Evolutionary conservation across 2,329 filamentous ascomycete species (phyloP).

Genomic region (Aspergillus pseudoterreus): DNA sequence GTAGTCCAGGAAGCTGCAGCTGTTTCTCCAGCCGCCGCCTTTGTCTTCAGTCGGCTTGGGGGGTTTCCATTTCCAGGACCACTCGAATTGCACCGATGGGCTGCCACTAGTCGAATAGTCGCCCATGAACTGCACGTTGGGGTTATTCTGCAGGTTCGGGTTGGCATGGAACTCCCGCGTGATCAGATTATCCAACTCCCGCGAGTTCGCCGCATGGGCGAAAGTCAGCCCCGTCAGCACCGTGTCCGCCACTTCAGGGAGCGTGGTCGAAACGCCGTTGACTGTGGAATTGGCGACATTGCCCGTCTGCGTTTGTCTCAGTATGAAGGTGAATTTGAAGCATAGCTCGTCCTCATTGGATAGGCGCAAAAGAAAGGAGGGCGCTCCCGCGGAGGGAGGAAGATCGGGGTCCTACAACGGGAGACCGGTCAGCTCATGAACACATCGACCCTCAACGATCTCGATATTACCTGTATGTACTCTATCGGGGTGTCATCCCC

Average conservation of each 20-base stretch:
- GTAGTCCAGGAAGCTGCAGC: slow-evolving; percentile 96
- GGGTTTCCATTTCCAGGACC: slow-evolving; percentile 96
- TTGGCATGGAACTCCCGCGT: slow-evolving; percentile 96
- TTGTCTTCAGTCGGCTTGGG: slow-evolving; percentile 77
- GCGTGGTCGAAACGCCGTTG: slow-evolving; percentile 49
- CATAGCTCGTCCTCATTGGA: slow-evolving; percentile 86
- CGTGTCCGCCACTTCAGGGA: slow-evolving; percentile 60
- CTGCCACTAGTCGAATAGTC: slow-evolving; percentile 83
- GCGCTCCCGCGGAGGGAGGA: slow-evolving; percentile 42
- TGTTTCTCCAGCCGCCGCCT: slow-evolving; percentile 90
- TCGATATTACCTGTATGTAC: slow-evolving; percentile 73
- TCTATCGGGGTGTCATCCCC: slow-evolving; percentile 77
- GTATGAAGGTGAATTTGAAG: slow-evolving; percentile 88
- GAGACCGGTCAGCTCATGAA: background rate
- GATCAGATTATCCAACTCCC: slow-evolving; percentile 88
- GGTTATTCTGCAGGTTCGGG: slow-evolving; percentile 94
- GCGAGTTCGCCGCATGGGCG: slow-evolving; percentile 78
- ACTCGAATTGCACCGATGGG: slow-evolving; percentile 81
- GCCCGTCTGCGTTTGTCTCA: slow-evolving; percentile 54
- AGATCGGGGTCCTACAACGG: slow-evolving; percentile 69
- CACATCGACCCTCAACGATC: background rate
- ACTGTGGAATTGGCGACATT: slow-evolving; percentile 49
- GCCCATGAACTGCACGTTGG: slow-evolving; percentile 92
- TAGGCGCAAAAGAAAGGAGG: slow-evolving; percentile 80
- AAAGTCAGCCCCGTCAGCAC: slow-evolving; percentile 86